phyloP scores from a whole-genome alignment of 306 rosid genomes.

The Acacia acuminata region DNA sequence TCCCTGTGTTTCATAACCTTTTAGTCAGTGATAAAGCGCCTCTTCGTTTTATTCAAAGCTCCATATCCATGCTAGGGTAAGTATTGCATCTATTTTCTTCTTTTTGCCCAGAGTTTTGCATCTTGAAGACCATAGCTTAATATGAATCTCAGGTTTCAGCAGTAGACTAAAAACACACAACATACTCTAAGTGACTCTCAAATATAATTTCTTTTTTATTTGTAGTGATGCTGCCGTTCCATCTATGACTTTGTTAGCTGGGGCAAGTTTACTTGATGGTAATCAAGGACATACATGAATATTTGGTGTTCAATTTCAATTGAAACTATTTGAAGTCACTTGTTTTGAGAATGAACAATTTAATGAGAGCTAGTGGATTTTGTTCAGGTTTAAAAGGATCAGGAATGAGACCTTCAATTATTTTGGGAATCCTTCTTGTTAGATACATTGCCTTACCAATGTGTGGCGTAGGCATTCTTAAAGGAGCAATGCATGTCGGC shows the following conservation, averaged over 20 bases:
- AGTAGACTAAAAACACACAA: background rate
- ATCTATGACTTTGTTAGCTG: slow-evolving; percentile 38
- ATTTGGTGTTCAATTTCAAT: background rate
- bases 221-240: slow-evolving; percentile 46
- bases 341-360: background rate
- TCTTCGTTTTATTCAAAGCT: slow-evolving; percentile 33
- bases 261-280: slow-evolving; percentile 45
- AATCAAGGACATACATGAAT: background rate
- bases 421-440: slow-evolving; percentile 33
- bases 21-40: slow-evolving; percentile 40
- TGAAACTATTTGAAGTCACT: background rate
- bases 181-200: background rate
- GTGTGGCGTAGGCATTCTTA: slow-evolving; percentile 37
- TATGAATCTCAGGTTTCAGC: background rate
- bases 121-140: background rate
- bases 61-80: slow-evolving; percentile 44
- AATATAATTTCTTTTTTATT: background rate
- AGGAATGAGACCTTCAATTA: slow-evolving; percentile 14
- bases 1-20: slow-evolving; percentile 29
- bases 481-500: slow-evolving; percentile 37
- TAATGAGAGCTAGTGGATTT: background rate
- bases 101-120: background rate
- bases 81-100: background rate
- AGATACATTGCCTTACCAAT: slow-evolving; percentile 31
- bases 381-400: slow-evolving; percentile 36